Percentiles rank a stretch among this genome's conserved stretches.
These are phyloP conservation scores for Stylonectria norvegica DNA, from an alignment of 2,329 filamentous ascomycete genomes.

Conservation along the genomic window DNA sequence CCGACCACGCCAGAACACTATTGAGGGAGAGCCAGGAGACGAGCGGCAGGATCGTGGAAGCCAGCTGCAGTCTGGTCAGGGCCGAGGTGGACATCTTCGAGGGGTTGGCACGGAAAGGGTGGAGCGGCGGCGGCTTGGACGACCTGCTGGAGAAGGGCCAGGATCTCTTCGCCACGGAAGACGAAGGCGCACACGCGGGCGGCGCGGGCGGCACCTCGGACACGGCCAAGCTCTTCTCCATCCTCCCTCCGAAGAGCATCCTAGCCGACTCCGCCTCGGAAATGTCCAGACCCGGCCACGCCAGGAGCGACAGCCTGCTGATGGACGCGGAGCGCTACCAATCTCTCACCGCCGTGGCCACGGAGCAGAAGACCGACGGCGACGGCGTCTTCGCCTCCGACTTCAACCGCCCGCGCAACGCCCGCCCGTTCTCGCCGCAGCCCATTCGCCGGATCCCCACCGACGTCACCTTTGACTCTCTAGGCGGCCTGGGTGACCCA, in stretches of 20 bases:
- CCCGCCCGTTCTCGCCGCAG: slow-evolving; percentile 59
- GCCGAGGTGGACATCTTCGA: slow-evolving; percentile 71
- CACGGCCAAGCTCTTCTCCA: slow-evolving; percentile 57
- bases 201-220: slow-evolving; percentile 33
- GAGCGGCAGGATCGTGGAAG: slow-evolving; percentile 59
- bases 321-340: slow-evolving; percentile 54
- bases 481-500: slow-evolving; percentile 26
- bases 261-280: slow-evolving; percentile 50
- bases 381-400: slow-evolving; percentile 54
- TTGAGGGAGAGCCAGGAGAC: slow-evolving; percentile 64
- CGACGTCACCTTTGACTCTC: slow-evolving; percentile 40
- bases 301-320: slow-evolving; percentile 53
- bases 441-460: slow-evolving; percentile 42
- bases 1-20: slow-evolving; percentile 56
- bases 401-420: slow-evolving; percentile 51
- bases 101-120: slow-evolving; percentile 62
- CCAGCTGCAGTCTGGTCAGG: slow-evolving; percentile 61
- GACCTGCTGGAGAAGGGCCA: slow-evolving; percentile 62
- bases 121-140: slow-evolving; percentile 64
- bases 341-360: slow-evolving; percentile 50
- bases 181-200: slow-evolving; percentile 31
- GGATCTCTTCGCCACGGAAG: slow-evolving; percentile 55
- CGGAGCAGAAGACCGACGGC: slow-evolving; percentile 24
- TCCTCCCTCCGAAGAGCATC: slow-evolving; percentile 62
- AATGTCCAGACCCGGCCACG: slow-evolving; percentile 35